Base-by-base conservation (phyloP, 129 eudicot species). In the Chrysanthemum seticuspe region DNA sequence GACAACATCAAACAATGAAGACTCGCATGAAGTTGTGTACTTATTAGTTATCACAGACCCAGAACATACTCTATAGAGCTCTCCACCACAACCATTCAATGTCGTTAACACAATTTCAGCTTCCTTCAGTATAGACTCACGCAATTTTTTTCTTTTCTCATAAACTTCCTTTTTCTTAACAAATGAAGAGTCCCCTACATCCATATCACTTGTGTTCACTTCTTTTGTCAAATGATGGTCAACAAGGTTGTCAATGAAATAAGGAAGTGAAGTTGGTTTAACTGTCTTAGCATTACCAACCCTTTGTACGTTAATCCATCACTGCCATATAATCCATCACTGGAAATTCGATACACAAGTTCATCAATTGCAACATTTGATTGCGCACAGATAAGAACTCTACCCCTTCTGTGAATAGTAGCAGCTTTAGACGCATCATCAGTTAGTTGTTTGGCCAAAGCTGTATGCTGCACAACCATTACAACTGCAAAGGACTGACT, bases 321-420 rank as follows among this genome's bases (percentile, higher is more conserved):
- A 68, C 68, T 77, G 18, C 86, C 96, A 74, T 90, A 88, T 73
- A 95, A 82, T 54, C 99, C 99, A 55, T 88, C 88, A 74, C 84
- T 78, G 48, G 94, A 80, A 75, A 95, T 86, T 80, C 99, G 85
- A 53, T 94, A 86, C 50, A 90, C 89, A 54, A 95, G 63, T 82
- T 95, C 99, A 90, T 95, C 97, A 81, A 95, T 96, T 34, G 96
- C 97, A 73, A 91, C 99, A 86, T 95, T 95, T 69, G 99, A 95
- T 70, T 95, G 99, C 18, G 99, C 97, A 85, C 97, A 90, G 65
- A 95, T 84, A 56, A 95, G 90, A 73, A 90, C 83, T 75, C 99
- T 82, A 52, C 96, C 88, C 71, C 85, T 85, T 23, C 25, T 53
- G 71, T 62, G 80, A 68, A 80, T 63, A 56, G 69, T 83, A 36